Base-by-base conservation (phyloP, 345 rosid genomes). In the Citrus maxima region DNA sequence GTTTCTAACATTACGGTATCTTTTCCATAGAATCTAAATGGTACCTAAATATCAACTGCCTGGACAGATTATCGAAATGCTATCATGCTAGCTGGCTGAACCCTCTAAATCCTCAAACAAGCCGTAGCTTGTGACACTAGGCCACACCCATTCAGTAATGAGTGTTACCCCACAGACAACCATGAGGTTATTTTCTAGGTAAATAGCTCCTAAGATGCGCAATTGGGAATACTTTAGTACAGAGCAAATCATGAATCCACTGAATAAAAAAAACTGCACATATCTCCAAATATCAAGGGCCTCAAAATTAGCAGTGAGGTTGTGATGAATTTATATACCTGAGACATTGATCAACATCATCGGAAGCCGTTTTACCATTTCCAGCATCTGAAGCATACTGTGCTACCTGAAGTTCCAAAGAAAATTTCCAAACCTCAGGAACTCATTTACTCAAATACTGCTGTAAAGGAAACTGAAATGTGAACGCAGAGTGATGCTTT, bases 381-480 rank as follows among this genome's bases (percentile, higher is more conserved):
- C 94, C 95, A 78, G 87, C 87, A 77, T 93, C 98, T 42, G 93
- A 92, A 83, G 98, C 96, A 70, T 95, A 93, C 56, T 91, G 96
- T 56, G 98, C 99, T 37, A 91, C 97, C 98, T 93, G 84, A 83
- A 84, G 84, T 82, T 85, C 70, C 73, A 70, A 83, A 82, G 79
- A 82, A 82, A 87, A 78, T 78, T 79, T 78, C 81, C 83, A 69
- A 87, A 82, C 70, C 65, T 86, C 86, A 85, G 79, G 65, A 75
- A 84, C 68, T 77, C 82, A 79, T 66, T 78, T 35, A 82, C 80
- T 72, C 80, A 78, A 83, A 78, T 78, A 79, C 86, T 84, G 84
- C 86, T 80, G 80, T 70, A 68, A 80, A 81, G 73, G 62, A 73
- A 78, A 78, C 61, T 25, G 35, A 61, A 73, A 84, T 66, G 72